Base-by-base conservation (phyloP, 1,139 yeast genomes). In the Blastobotrys serpentis region DNA sequence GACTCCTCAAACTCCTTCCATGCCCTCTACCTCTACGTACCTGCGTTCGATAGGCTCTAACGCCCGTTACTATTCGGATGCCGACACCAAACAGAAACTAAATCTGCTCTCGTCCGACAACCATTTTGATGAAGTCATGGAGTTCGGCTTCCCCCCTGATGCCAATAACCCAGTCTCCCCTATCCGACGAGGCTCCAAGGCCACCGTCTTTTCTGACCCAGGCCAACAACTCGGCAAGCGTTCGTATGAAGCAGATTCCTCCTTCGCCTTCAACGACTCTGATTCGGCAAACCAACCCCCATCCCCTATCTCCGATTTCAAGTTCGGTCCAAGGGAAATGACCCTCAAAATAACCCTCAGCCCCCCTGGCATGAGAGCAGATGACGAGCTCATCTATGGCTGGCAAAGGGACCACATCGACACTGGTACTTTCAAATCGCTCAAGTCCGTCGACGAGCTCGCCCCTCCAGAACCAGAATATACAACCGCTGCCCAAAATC, bases 331-430 rank as follows among this genome's bases (percentile, higher is more conserved):
- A 3, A 53, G 67, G 2, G 66, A 63, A 38, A 60, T 60, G 64
- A 63, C 67, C 3, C 59, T 63, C 41, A 62, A 61, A 44, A 53
- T 63, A 42, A 63, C 67, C 14, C 54, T 63, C 16, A 60, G 65
- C 17, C 67, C 67, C 3, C 55, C 63, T 2, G 51, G 61, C 0
- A 63, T 63, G 67, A 56, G 67, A 10, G 66, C 62, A 2, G 63
- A 59, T 38, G 67, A 63, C 44, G 61, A 59, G 32, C 49, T 56
- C 17, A 51, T 63, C 16, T 63, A 63, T 40, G 67, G 67, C 39
- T 63, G 67, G 67, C 64, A 61, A 43, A 48, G 54, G 19, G 62
- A 56, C 29, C 62, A 56, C 30, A 52, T 52, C 34, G 59, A 56
- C 46, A 40, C 54, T 7, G 55, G 53, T 14, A 54, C 58, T 5